phyloP scores from a whole-genome alignment of 176 grass and related monocot genomes.

The Musa schizocarpa region DNA sequence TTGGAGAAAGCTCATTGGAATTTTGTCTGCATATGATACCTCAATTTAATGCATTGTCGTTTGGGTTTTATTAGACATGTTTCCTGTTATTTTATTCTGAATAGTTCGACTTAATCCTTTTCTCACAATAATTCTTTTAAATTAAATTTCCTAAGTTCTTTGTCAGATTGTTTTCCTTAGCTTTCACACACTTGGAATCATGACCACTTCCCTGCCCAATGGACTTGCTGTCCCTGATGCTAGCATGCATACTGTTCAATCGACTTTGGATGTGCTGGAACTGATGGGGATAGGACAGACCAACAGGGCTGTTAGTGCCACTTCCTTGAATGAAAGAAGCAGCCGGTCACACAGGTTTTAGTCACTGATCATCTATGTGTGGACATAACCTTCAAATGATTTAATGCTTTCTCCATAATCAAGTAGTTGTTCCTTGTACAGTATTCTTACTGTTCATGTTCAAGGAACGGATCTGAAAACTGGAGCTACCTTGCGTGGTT shows the following conservation, averaged over 20 bases:
- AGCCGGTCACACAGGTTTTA: constrained; percentile 86
- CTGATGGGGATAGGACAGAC: constrained; percentile 66
- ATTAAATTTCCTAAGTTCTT: neutral
- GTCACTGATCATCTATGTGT: neutral
- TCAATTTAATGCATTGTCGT: neutral
- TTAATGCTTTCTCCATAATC: neutral
- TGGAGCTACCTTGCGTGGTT: neutral
- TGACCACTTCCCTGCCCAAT: constrained; percentile 59
- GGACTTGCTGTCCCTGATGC: constrained; percentile 78
- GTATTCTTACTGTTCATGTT: constrained; percentile 11
- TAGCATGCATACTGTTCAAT: constrained; percentile 57
- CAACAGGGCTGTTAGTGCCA: constrained; percentile 71
- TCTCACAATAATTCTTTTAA: neutral
- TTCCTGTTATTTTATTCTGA: neutral
- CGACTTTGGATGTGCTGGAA: constrained; percentile 72
- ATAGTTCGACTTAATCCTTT: neutral
- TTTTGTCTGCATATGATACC: neutral
- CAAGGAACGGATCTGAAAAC: neutral
- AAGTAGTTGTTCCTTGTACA: neutral
- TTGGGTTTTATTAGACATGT: neutral
- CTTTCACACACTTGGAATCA: constrained; percentile 63
- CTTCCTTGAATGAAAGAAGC: constrained; percentile 86
- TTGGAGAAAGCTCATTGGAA: neutral
- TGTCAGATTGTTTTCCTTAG: constrained; percentile 40
- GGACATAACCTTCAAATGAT: neutral